phyloP scores from a whole-genome alignment of 208 protist species.

The Wallacemonas collosoma region DNA sequence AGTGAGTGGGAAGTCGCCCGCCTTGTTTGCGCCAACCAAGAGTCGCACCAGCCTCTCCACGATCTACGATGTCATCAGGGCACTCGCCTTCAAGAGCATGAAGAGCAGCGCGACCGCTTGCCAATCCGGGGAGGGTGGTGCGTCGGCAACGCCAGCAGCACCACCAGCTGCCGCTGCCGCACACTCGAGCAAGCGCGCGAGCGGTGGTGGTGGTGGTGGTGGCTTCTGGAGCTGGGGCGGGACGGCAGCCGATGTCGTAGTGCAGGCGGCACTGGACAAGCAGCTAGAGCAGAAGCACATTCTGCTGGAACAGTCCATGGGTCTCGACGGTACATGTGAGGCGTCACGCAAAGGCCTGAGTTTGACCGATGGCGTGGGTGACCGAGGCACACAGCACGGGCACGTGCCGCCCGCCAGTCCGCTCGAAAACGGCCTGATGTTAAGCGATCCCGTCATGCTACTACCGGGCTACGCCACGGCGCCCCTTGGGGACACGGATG shows the following conservation, averaged over 20 bases:
- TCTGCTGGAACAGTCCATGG: conserved; percentile 7
- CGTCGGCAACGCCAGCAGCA: background rate
- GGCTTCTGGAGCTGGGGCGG: conserved; percentile 17
- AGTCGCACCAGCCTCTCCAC: conserved; percentile 5
- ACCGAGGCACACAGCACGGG: background rate
- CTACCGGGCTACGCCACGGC: conserved; percentile 8
- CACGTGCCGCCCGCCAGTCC: background rate
- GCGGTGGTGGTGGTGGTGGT: conserved; percentile 1
- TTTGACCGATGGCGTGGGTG: background rate
- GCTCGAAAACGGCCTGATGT: conserved; percentile 1
- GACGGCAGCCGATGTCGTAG: conserved; percentile 11
- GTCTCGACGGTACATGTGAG: background rate
- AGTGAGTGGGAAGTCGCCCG: no score
- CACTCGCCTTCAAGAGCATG: conserved; percentile 5
- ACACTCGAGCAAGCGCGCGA: no score
- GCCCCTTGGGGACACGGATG: no score
- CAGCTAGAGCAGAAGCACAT: conserved; percentile 12
- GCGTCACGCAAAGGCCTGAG: background rate
- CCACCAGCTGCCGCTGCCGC: background rate
- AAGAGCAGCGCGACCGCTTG: background rate
- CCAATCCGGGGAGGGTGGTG: background rate
- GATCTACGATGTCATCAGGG: conserved; percentile 1
- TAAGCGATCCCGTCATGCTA: conserved; percentile 6
- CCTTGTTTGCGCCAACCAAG: background rate
- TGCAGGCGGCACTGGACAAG: conserved; percentile 12